Percentiles rank a stretch among this genome's conserved stretches.
These are phyloP conservation scores for Heliamphora ciliata DNA, from an alignment of 179 eudicot species.

Conservation along the genomic window DNA sequence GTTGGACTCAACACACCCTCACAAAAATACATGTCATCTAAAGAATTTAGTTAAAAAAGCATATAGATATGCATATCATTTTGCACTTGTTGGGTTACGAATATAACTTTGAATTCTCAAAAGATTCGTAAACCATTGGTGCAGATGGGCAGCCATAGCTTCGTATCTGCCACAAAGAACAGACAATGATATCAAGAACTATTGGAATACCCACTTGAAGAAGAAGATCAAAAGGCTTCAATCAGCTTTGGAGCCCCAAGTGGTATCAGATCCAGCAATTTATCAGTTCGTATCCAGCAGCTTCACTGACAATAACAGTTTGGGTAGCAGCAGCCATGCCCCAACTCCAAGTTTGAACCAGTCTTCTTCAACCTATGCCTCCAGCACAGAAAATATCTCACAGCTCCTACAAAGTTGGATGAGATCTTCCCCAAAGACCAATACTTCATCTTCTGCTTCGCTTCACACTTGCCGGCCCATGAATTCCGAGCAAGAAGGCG, in stretches of 20 bases:
- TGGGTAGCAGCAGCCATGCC: neutral
- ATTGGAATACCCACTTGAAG: conserved; percentile 19
- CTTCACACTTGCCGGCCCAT: neutral
- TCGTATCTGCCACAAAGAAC: conserved; percentile 20
- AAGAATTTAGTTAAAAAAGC: too few species aligned
- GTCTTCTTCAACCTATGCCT: conserved; percentile 30
- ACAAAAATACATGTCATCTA: too few species aligned
- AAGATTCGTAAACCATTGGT: neutral
- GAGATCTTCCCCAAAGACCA: conserved; percentile 28
- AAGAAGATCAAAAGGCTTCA: conserved; percentile 43
- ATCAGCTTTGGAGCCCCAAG: conserved; percentile 25
- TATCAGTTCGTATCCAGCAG: conserved; percentile 15
- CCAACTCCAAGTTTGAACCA: conserved; percentile 10
- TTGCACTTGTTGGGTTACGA: neutral
- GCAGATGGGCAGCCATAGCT: conserved; percentile 61
- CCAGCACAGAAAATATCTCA: conserved; percentile 49
- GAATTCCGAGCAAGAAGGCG: conserved; percentile 16
- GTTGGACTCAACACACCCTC: too few species aligned
- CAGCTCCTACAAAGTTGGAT: conserved; percentile 49
- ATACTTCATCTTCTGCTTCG: neutral
- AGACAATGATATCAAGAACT: too few species aligned
- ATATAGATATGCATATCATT: too few species aligned
- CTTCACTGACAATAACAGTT: conserved; percentile 10
- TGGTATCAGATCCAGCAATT: conserved; percentile 16
- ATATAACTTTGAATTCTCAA: neutral